These are phyloP conservation scores for Trametes coccinea DNA, from an alignment of 768 basidiomycete species.

Conservation along the genomic window DNA sequence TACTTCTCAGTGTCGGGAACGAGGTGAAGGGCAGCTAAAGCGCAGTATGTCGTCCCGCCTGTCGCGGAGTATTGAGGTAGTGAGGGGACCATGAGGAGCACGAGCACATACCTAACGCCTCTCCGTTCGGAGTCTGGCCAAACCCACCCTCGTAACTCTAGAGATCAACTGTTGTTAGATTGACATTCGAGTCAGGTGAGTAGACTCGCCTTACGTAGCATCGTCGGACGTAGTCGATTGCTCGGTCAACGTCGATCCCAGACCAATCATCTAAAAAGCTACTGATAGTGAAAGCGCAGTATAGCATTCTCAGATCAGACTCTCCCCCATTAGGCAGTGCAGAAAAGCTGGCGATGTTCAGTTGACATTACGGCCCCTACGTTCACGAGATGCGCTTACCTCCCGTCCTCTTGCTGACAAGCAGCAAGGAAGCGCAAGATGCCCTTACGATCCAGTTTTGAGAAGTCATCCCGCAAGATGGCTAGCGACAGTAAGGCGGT, in stretches of 20 bases:
- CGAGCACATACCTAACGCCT: slow-evolving; percentile 71
- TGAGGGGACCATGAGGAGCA: neutral
- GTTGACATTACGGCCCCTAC: neutral
- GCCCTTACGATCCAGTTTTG: slow-evolving; percentile 64
- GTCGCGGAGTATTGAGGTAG: neutral
- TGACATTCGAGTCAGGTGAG: neutral
- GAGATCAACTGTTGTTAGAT: neutral
- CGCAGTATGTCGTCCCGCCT: slow-evolving; percentile 96
- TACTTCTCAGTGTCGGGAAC: slow-evolving; percentile 34
- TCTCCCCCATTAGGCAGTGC: slow-evolving; percentile 69
- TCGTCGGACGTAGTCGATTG: slow-evolving; percentile 61
- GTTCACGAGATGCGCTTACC: slow-evolving; percentile 46
- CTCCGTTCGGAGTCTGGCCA: slow-evolving; percentile 76
- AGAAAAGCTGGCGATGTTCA: slow-evolving; percentile 57
- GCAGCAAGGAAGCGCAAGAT: slow-evolving; percentile 64
- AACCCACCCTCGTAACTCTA: slow-evolving; percentile 95
- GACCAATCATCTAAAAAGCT: slow-evolving; percentile 81
- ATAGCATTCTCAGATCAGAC: slow-evolving; percentile 79
- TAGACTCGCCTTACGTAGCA: slow-evolving; percentile 61
- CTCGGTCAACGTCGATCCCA: slow-evolving; percentile 60
- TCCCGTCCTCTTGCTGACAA: slow-evolving; percentile 82
- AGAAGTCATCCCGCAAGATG: slow-evolving; percentile 85
- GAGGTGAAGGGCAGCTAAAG: slow-evolving; percentile 72
- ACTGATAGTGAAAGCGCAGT: slow-evolving; percentile 85
- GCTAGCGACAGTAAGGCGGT: slow-evolving; percentile 83